Evolutionary conservation across 2,329 filamentous ascomycete species (phyloP).

Genomic region (Alternaria burnsii): DNA sequence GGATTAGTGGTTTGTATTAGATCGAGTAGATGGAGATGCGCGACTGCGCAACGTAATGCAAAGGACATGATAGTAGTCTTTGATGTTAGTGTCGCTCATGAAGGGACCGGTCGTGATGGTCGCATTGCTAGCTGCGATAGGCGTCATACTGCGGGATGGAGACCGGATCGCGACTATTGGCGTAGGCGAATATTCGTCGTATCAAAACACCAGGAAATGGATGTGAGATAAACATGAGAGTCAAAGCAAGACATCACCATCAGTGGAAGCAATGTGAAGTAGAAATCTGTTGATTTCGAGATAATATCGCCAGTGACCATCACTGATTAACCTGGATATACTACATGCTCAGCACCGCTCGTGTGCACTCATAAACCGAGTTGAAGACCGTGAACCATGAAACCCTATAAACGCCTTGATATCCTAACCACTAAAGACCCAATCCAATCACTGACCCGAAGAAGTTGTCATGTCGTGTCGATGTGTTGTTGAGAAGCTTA

Average conservation of each 20-base stretch:
- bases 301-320: conserved; percentile 45
- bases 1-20: not conserved
- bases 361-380: conserved; percentile 48
- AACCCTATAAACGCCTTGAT: conserved; percentile 46
- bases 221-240: too few species aligned
- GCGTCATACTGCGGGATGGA: too few species aligned
- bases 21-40: not conserved
- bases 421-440: conserved; percentile 36
- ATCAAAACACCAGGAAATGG: not conserved
- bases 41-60: not conserved
- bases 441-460: conserved; percentile 30
- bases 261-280: conserved; percentile 22
- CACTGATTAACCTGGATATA: conserved; percentile 51
- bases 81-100: not conserved
- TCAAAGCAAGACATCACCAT: conserved; percentile 8
- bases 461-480: conserved; percentile 36
- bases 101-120: not conserved
- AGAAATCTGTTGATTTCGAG: conserved; percentile 44
- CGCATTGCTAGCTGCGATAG: not conserved
- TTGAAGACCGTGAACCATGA: conserved; percentile 49
- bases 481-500: conserved; percentile 43
- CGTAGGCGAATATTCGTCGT: too few species aligned
- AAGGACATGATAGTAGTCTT: not conserved
- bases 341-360: conserved; percentile 49
- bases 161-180: too few species aligned